These are phyloP conservation scores for Vigna radiata DNA, from an alignment of 306 rosid genomes.

Conservation along the genomic window DNA sequence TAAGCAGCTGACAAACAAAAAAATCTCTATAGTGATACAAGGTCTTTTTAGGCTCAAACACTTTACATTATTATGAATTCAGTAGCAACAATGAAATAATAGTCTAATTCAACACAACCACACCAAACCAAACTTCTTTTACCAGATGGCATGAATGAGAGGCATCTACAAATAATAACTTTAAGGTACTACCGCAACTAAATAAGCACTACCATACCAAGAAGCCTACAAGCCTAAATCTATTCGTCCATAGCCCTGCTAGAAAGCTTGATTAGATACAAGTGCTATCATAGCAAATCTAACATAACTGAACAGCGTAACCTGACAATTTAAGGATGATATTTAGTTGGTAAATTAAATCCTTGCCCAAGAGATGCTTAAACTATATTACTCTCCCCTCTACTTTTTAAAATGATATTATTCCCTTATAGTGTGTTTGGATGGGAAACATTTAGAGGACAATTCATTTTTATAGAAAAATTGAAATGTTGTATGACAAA, in stretches of 20 bases:
- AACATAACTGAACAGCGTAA: constrained; percentile 4
- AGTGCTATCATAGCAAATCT: neutral
- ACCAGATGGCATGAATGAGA: constrained; percentile 5
- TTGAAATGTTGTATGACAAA: too few species aligned
- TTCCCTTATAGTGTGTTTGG: too few species aligned
- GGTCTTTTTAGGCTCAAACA: constrained; percentile 12
- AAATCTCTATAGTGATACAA: neutral
- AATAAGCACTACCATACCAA: neutral
- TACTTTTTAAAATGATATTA: neutral
- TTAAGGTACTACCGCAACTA: neutral
- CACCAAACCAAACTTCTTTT: constrained; percentile 23
- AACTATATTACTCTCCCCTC: neutral
- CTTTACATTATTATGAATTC: neutral
- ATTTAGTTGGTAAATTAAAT: neutral
- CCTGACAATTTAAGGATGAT: constrained; percentile 5
- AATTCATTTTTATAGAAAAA: too few species aligned
- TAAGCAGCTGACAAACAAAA: constrained; percentile 21
- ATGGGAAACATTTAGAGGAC: too few species aligned
- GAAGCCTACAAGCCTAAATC: neutral
- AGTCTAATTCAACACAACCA: constrained; percentile 24
- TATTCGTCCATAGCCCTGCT: constrained; percentile 16
- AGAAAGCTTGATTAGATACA: constrained; percentile 22
- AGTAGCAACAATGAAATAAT: neutral
- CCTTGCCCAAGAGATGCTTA: constrained; percentile 4
- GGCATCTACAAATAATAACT: neutral